Conservation (phyloP, 176 grass and related monocot species). For the Carex scoparia region DNA sequence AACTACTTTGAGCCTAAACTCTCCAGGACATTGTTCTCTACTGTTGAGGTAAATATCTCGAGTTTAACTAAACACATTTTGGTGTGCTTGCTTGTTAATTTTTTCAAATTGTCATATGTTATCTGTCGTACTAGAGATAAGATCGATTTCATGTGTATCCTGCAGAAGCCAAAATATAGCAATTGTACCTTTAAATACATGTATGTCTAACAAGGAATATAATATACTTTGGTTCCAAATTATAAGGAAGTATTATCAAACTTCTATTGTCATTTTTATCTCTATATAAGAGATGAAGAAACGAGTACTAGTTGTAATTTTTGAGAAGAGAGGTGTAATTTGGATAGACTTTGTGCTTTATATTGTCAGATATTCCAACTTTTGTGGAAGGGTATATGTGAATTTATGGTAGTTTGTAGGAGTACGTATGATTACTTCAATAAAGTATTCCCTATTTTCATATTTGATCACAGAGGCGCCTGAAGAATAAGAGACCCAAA, state of each 20-base stretch:
- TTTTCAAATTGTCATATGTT: background rate
- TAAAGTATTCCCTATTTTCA: constrained; percentile 13
- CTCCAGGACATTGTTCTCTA: constrained; percentile 56
- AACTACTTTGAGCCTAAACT: constrained; percentile 98
- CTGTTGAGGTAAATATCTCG: constrained; percentile 71
- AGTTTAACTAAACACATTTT: background rate
- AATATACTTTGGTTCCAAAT: background rate
- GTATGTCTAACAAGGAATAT: background rate
- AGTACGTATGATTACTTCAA: background rate
- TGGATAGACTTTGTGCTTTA: background rate
- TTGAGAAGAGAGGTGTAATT: background rate
- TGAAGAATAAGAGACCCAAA: constrained; percentile 80
- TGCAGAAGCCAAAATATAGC: background rate
- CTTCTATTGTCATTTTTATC: constrained; percentile 3
- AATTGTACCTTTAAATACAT: background rate
- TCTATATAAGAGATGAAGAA: background rate
- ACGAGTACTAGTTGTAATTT: background rate
- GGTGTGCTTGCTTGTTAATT: background rate
- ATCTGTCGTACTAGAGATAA: background rate
- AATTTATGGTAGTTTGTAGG: background rate
- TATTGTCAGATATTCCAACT: background rate
- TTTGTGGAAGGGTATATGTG: constrained; percentile 7
- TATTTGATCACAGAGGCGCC: constrained; percentile 58
- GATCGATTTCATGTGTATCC: background rate
- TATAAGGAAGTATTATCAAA: background rate